Evolutionary conservation across 2,329 filamentous ascomycete species (phyloP).

Genomic region (Penicillium verrucosum): DNA sequence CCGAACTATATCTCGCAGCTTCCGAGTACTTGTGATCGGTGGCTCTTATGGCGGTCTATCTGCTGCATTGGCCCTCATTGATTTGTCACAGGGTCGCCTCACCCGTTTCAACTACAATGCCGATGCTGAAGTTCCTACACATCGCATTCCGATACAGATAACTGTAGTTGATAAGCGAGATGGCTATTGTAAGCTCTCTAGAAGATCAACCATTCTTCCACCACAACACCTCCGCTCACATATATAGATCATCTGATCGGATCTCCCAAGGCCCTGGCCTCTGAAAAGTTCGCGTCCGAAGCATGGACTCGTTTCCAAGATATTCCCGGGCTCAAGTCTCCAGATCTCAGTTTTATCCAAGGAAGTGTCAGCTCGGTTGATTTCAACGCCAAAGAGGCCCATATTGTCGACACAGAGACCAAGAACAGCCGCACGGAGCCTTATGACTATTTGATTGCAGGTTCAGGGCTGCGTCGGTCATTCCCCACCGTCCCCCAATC

Average conservation of each 20-base stretch:
- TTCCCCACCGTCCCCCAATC: conserved; percentile 73
- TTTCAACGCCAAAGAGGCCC: conserved; percentile 56
- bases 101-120: conserved; percentile 45
- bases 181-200: conserved; percentile 63
- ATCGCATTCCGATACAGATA: conserved; percentile 60
- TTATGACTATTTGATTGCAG: conserved; percentile 75
- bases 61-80: conserved; percentile 63
- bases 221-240: not conserved
- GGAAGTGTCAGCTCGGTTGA: conserved; percentile 63
- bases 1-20: conserved; percentile 20
- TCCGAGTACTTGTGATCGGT: conserved; percentile 64
- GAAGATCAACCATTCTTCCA: not conserved
- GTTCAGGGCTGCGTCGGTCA: conserved; percentile 65
- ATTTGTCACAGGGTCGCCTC: conserved; percentile 57
- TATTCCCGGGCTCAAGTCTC: conserved; percentile 62
- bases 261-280: conserved; percentile 67
- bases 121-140: conserved; percentile 24
- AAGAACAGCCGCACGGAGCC: conserved; percentile 37
- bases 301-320: conserved; percentile 69
- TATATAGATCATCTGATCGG: conserved; percentile 69
- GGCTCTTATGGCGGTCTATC: conserved; percentile 71
- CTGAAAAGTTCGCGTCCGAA: conserved; percentile 60
- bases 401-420: conserved; percentile 51
- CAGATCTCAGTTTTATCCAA: conserved; percentile 62
- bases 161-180: conserved; percentile 77